Percentiles rank a stretch among this genome's conserved stretches.
phyloP scores from a whole-genome alignment of 2,329 filamentous ascomycete species.

The Alternaria arborescens region DNA sequence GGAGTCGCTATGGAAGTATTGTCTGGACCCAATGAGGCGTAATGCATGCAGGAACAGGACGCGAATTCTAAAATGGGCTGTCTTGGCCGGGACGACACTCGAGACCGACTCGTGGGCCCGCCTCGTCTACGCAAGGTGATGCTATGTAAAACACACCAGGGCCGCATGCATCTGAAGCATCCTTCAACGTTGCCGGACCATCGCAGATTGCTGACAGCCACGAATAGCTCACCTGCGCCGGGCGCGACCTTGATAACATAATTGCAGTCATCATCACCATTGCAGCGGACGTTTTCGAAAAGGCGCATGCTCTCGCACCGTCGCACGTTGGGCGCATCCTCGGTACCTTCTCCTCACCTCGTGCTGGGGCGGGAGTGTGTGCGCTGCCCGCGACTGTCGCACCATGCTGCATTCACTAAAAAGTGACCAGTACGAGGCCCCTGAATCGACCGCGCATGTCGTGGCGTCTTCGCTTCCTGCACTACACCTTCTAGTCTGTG shows the following conservation, averaged over 20 bases:
- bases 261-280: constrained; percentile 3
- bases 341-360: constrained; percentile 26
- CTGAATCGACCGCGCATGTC: constrained; percentile 31
- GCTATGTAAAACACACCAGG: constrained; percentile 31
- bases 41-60: constrained; percentile 30
- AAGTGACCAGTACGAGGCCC: constrained; percentile 23
- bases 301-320: background rate
- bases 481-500: constrained; percentile 32
- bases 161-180: constrained; percentile 24
- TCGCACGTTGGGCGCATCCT: constrained; percentile 13
- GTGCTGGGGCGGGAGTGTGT: constrained; percentile 41
- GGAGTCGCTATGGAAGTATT: constrained; percentile 18
- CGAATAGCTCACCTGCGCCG: constrained; percentile 6
- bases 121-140: constrained; percentile 21
- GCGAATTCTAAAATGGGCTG: constrained; percentile 25
- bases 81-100: constrained; percentile 23
- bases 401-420: constrained; percentile 38
- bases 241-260: background rate
- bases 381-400: constrained; percentile 41
- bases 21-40: constrained; percentile 18
- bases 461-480: constrained; percentile 39
- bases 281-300: background rate
- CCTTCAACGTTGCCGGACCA: constrained; percentile 3
- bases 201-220: constrained; percentile 21
- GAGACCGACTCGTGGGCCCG: constrained; percentile 29